Evolutionary conservation across 2,329 filamentous ascomycete genomes (phyloP), one percentile per base, ranked within the genome.

Genomic region (Hypocreales sp.): DNA sequence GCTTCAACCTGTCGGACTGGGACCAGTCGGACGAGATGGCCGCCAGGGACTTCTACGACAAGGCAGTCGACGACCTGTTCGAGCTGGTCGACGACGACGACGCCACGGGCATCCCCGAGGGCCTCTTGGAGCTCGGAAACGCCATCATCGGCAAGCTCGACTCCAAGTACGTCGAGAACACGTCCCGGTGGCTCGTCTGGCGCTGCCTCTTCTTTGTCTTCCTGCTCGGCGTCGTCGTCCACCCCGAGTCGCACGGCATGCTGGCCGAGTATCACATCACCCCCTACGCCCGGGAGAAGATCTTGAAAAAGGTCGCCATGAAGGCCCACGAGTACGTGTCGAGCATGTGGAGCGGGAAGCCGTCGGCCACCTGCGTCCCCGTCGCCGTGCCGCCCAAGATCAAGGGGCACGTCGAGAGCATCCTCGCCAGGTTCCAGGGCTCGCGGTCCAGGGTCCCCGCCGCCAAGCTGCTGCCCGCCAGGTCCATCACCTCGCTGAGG

Each of bases 121-220:
- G 82, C 31, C 75, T 90, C 13, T 57, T 94, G 44, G 78, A 84
- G 45, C 69, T 98, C 39, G 80, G 82, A 37, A 81, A 79, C 48
- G 81, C 83, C 36, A 82, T 94, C 33, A 58, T 93, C 24, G 66
- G 67, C 32, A 84, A 84, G 42, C 60, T 93, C 33, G 74, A 81
- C 37, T 65, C 65, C 37, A 75, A 78, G 38, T 70, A 70, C 37
- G 72, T 80, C 35, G 75, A 79, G 38, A 72, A 71, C 39, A 83
- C 83, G 21, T 72, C 83, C 35, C 74, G 74, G 40, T 92, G 86
- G 60, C 68, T 95, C 38, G 75, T 94, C 36, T 81, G 78, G 42
- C 79, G 86, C 46, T 98, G 87, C 74, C 75, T 94, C 35, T 93
- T 95, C 49, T 79, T 83, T 35, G 77, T 78, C 27, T 94, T 90